Conservation (phyloP, 495 filamentous ascomycete species). For the Tuber borchii region DNA sequence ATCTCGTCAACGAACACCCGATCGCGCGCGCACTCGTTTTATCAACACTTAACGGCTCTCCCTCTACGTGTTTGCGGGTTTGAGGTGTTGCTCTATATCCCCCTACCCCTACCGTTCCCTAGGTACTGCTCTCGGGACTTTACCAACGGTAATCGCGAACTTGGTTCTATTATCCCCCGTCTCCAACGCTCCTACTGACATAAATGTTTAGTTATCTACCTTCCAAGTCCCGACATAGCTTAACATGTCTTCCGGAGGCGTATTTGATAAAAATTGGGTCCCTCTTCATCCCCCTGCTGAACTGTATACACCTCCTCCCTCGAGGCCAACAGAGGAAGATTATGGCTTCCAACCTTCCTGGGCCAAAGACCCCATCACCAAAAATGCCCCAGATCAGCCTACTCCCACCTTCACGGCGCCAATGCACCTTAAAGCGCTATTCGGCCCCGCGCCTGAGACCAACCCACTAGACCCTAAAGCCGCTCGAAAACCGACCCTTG, state of each 20-base stretch:
- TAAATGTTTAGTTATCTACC: background rate
- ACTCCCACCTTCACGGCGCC: background rate
- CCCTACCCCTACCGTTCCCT: background rate
- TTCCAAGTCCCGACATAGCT: background rate
- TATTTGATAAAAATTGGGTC: background rate
- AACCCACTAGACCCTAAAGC: background rate
- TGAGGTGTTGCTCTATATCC: background rate
- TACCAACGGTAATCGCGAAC: background rate
- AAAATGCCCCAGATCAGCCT: slow-evolving; percentile 2
- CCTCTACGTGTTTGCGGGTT: background rate
- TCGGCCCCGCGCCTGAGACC: background rate
- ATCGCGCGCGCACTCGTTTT: background rate
- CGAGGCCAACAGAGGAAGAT: slow-evolving; percentile 10
- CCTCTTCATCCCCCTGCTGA: background rate
- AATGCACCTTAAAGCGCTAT: background rate
- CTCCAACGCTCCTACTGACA: background rate
- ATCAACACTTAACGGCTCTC: background rate
- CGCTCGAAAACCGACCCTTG: background rate
- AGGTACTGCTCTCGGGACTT: background rate
- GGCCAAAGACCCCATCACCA: slow-evolving; percentile 24
- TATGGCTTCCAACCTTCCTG: slow-evolving; percentile 36
- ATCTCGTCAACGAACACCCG: background rate
- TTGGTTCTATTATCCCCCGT: background rate
- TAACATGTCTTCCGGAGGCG: background rate
- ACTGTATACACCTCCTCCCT: background rate